A percentile compares a stretch with the other conserved stretches of the same genome.
phyloP scores from a whole-genome alignment of 208 protist genomes.

The Trypanosoma platydactyli region DNA sequence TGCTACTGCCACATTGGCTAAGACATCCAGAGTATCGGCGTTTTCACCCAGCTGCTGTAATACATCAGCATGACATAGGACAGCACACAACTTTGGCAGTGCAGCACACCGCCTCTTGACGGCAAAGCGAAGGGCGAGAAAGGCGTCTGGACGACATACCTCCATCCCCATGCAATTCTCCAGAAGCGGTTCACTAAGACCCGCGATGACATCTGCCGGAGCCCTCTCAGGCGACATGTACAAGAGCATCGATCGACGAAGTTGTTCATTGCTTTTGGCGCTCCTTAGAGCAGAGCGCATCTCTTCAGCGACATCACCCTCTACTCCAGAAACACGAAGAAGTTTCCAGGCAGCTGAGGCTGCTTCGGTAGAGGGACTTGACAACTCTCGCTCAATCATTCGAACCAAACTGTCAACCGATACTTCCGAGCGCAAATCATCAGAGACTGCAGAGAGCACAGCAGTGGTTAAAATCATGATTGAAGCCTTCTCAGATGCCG shows the following conservation, averaged over 20 bases:
- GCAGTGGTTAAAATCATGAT: conserved; percentile 58
- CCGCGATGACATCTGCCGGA: conserved; percentile 33
- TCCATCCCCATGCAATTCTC: conserved; percentile 75
- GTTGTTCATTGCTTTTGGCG: conserved; percentile 48
- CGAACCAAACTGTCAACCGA: conserved; percentile 28
- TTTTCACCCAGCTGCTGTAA: conserved; percentile 42
- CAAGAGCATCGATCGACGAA: conserved; percentile 72
- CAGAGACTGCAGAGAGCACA: conserved; percentile 43
- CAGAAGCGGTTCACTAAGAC: conserved; percentile 48
- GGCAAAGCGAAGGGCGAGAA: conserved; percentile 63
- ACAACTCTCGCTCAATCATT: conserved; percentile 65
- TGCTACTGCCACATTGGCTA: conserved; percentile 54
- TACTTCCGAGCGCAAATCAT: not conserved
- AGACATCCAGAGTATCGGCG: conserved; percentile 43
- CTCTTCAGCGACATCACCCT: conserved; percentile 49
- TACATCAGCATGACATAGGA: conserved; percentile 66
- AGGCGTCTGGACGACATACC: conserved; percentile 80
- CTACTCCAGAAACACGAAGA: conserved; percentile 40
- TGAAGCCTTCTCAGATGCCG: conserved; percentile 67
- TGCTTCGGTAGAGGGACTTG: conserved; percentile 58
- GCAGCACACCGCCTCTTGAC: conserved; percentile 14
- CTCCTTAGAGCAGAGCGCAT: conserved; percentile 52
- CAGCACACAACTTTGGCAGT: conserved; percentile 15
- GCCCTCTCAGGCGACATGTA: conserved; percentile 44
- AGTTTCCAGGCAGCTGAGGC: conserved; percentile 64